Evolutionary conservation across 2,329 filamentous ascomycete species (phyloP).

Genomic region (Phialemonium atrogriseum): DNA sequence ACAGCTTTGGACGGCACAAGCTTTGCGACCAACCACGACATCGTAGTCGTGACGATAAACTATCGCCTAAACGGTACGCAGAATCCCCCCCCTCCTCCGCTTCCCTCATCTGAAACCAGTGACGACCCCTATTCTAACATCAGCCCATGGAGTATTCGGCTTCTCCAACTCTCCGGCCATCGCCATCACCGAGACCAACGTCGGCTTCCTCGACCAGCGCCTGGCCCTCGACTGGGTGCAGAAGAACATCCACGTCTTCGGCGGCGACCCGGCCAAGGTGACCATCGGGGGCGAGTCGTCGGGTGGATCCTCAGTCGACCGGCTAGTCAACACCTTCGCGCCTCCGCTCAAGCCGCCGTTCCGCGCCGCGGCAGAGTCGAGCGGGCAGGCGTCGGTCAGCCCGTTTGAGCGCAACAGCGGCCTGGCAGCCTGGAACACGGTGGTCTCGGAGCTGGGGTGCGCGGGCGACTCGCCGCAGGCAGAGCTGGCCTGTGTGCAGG

Average conservation of each 20-base stretch:
- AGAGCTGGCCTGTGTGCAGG: conserved; percentile 1
- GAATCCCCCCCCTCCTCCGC: conserved; percentile 17
- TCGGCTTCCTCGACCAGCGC: conserved; percentile 28
- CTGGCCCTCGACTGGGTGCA: conserved; percentile 37
- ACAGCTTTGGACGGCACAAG: conserved; percentile 2
- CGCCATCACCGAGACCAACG: conserved; percentile 17
- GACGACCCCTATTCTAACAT: too few species aligned
- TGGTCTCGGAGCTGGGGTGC: conserved; percentile 1
- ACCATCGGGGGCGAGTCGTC: conserved; percentile 38
- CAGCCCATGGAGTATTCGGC: conserved; percentile 2
- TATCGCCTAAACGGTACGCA: conserved; percentile 2
- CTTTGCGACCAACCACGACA: conserved; percentile 1
- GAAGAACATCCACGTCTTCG: conserved; percentile 32
- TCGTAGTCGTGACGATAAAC: conserved; percentile 2
- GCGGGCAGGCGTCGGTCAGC: conserved; percentile 2
- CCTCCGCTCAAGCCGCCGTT: conserved; percentile 18
- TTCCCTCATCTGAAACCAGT: too few species aligned
- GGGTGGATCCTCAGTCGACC: conserved; percentile 21
- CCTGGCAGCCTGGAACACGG: background rate
- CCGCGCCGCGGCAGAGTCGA: conserved; percentile 1
- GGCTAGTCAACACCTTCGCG: conserved; percentile 22
- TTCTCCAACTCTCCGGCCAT: conserved; percentile 3
- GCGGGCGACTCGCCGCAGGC: background rate
- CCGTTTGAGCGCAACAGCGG: background rate
- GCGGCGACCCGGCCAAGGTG: conserved; percentile 32